These are phyloP conservation scores for Camellia oleifera DNA, from an alignment of 179 eudicot genomes.

Conservation along the genomic window DNA sequence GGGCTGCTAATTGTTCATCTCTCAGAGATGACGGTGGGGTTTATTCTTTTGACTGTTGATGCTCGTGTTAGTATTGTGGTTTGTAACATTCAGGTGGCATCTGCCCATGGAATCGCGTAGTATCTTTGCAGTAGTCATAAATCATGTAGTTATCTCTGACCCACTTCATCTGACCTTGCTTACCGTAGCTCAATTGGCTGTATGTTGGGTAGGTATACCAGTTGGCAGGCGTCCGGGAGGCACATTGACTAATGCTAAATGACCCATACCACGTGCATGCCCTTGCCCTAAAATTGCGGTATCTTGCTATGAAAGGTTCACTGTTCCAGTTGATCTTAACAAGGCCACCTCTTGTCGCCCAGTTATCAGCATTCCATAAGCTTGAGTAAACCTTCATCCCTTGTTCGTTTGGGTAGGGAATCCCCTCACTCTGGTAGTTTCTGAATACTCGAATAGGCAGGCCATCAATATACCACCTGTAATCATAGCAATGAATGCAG, in stretches of 20 bases:
- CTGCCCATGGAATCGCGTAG: conserved; percentile 22
- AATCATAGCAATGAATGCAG: background rate
- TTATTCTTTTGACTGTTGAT: background rate
- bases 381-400: conserved; percentile 50
- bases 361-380: conserved; percentile 63
- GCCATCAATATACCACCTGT: conserved; percentile 58
- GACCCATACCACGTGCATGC: conserved; percentile 44
- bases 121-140: conserved; percentile 52
- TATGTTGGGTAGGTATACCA: conserved; percentile 42
- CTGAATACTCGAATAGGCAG: conserved; percentile 59
- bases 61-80: conserved; percentile 35
- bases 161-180: conserved; percentile 34
- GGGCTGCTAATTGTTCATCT: background rate
- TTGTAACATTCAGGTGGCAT: conserved; percentile 43
- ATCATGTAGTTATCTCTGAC: conserved; percentile 41
- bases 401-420: conserved; percentile 40
- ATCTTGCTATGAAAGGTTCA: conserved; percentile 43
- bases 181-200: conserved; percentile 20
- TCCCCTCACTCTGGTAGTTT: conserved; percentile 35
- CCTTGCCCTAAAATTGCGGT: conserved; percentile 32
- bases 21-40: background rate
- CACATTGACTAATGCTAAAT: conserved; percentile 29
- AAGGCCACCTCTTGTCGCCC: conserved; percentile 69
- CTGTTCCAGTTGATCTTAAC: conserved; percentile 51
- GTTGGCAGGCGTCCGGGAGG: conserved; percentile 24